Percentiles rank a stretch among this genome's conserved stretches.
Evolutionary conservation across 2,329 filamentous ascomycete genomes (phyloP).

Genomic region (Pseudogymnoascus sp.): DNA sequence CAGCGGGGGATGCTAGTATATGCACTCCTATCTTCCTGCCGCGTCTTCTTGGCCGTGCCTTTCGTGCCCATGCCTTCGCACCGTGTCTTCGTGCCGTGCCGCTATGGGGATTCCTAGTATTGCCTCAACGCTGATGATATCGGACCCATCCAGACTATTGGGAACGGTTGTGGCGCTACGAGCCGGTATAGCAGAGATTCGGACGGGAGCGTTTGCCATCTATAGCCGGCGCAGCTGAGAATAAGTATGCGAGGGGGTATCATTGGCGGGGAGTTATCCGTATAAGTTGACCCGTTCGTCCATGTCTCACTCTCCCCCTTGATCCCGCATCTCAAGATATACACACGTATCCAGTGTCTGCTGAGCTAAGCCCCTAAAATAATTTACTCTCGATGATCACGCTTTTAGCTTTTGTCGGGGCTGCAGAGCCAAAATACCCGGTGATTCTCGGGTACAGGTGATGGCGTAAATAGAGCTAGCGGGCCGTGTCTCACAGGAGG

Average conservation of each 20-base stretch:
- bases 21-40: background rate
- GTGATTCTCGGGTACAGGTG: background rate
- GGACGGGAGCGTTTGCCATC: background rate
- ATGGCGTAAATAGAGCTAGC: background rate
- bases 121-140: background rate
- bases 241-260: background rate
- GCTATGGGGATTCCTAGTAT: background rate
- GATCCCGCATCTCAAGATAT: background rate
- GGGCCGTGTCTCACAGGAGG: background rate
- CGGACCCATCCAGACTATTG: background rate
- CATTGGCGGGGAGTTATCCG: background rate
- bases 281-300: background rate
- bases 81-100: background rate
- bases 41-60: background rate
- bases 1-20: background rate
- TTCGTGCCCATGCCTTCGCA: background rate
- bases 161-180: background rate
- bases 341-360: background rate
- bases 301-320: background rate
- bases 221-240: background rate
- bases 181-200: background rate
- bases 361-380: background rate
- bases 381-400: too few relatives aligned
- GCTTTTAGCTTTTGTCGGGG: background rate
- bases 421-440: background rate